A percentile compares a stretch with the other conserved stretches of the same genome.
Evolutionary conservation across 129 eudicot genomes (phyloP).

Genomic region (Centrapalus pauciflorus): DNA sequence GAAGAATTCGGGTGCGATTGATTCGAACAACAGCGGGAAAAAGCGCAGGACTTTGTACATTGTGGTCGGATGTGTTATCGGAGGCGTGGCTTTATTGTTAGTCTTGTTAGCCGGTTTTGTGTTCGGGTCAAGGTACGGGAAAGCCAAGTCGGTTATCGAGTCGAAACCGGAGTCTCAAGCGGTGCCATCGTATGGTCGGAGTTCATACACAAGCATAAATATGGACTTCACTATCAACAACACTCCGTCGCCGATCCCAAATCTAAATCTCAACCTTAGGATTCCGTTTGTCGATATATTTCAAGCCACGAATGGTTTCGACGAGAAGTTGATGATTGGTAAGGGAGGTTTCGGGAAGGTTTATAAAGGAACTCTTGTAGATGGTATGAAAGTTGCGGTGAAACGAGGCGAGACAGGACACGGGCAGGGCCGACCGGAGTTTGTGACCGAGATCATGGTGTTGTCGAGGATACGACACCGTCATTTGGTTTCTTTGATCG

Average conservation of each 20-base stretch:
- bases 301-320: constrained; percentile 46
- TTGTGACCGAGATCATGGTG: constrained; percentile 56
- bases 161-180: constrained; percentile 12
- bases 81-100: constrained; percentile 31
- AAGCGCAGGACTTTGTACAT: not conserved
- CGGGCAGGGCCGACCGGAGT: constrained; percentile 55
- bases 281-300: constrained; percentile 40
- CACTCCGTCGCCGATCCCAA: constrained; percentile 19
- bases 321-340: constrained; percentile 42
- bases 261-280: constrained; percentile 37
- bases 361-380: constrained; percentile 40
- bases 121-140: constrained; percentile 20
- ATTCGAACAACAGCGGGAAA: not conserved
- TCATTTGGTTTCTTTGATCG: constrained; percentile 60
- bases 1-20: not conserved
- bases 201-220: constrained; percentile 30
- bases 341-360: constrained; percentile 76
- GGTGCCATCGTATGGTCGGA: constrained; percentile 23
- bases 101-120: constrained; percentile 23
- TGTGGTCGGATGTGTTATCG: constrained; percentile 36
- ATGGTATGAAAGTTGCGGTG: constrained; percentile 54
- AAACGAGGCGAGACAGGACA: constrained; percentile 50
- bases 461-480: constrained; percentile 47
- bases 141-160: constrained; percentile 23
- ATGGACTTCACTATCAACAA: constrained; percentile 21